phyloP scores from a whole-genome alignment of 1,139 yeast species.

The Candida sojae region DNA sequence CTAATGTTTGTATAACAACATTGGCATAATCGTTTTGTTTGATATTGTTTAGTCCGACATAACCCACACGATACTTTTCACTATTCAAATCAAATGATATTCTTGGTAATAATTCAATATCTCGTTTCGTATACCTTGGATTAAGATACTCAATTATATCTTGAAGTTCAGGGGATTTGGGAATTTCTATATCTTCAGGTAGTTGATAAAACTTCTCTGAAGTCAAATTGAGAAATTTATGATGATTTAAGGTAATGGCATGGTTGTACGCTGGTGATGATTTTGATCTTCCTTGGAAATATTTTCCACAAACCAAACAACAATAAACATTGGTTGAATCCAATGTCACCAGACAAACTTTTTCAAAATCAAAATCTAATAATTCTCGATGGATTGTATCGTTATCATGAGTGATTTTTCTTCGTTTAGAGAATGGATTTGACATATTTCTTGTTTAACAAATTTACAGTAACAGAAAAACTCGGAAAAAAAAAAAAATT shows the following conservation, averaged over 20 bases:
- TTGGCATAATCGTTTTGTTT: constrained; percentile 52
- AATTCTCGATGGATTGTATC: constrained; percentile 55
- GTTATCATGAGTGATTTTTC: constrained; percentile 4
- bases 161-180: constrained; percentile 24
- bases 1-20: constrained; percentile 55
- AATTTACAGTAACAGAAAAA: not conserved
- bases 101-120: constrained; percentile 20
- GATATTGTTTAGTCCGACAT: constrained; percentile 61
- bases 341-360: constrained; percentile 63
- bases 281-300: constrained; percentile 65
- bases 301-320: constrained; percentile 75
- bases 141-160: constrained; percentile 55
- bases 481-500: not conserved
- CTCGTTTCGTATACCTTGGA: constrained; percentile 48
- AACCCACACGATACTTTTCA: constrained; percentile 59
- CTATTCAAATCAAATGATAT: constrained; percentile 42
- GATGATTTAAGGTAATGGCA: constrained; percentile 62
- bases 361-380: constrained; percentile 72
- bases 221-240: constrained; percentile 58
- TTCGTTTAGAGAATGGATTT: constrained; percentile 9
- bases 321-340: constrained; percentile 65
- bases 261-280: constrained; percentile 70
- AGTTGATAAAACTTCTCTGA: constrained; percentile 52
- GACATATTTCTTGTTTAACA: constrained; percentile 3
- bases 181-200: constrained; percentile 56